These are phyloP conservation scores for Leccinum ochraceum DNA, from an alignment of 768 basidiomycete species.

Conservation along the genomic window DNA sequence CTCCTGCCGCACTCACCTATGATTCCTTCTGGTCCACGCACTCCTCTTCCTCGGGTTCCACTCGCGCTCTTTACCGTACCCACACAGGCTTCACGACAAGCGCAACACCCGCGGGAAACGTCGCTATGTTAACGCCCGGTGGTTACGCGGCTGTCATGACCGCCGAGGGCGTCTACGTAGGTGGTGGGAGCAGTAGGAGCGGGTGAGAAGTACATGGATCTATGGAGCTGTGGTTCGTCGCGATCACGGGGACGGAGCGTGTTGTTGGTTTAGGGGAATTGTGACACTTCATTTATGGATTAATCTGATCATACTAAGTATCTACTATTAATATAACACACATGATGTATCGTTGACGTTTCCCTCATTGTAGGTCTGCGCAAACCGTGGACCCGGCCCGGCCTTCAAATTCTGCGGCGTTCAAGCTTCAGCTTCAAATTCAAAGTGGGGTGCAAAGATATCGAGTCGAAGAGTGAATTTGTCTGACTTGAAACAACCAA, in stretches of 20 bases:
- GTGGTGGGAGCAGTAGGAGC: slow-evolving; percentile 19
- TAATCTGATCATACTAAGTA: slow-evolving; percentile 25
- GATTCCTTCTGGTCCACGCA: slow-evolving; percentile 67
- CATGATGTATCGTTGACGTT: slow-evolving; percentile 5
- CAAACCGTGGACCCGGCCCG: not conserved
- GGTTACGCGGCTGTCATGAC: slow-evolving; percentile 35
- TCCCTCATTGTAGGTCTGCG: not conserved
- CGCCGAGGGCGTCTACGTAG: slow-evolving; percentile 34
- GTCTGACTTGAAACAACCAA: not conserved
- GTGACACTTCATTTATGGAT: slow-evolving; percentile 20
- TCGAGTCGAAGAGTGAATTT: not conserved
- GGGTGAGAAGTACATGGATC: not conserved
- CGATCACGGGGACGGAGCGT: not conserved
- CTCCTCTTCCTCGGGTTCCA: slow-evolving; percentile 31
- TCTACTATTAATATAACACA: slow-evolving; percentile 16
- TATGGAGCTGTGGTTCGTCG: not conserved
- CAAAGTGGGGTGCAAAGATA: not conserved
- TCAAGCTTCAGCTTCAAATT: not conserved
- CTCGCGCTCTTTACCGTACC: slow-evolving; percentile 33
- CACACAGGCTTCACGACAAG: slow-evolving; percentile 31
- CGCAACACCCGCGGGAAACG: slow-evolving; percentile 26
- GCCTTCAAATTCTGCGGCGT: not conserved
- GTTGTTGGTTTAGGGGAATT: not conserved
- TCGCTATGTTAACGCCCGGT: slow-evolving; percentile 35
- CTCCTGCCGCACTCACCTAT: slow-evolving; percentile 47